A percentile compares a stretch with the other conserved stretches of the same genome.
Conservation (phyloP, 2,329 filamentous ascomycete species). For the Lachnellula occidentalis region DNA sequence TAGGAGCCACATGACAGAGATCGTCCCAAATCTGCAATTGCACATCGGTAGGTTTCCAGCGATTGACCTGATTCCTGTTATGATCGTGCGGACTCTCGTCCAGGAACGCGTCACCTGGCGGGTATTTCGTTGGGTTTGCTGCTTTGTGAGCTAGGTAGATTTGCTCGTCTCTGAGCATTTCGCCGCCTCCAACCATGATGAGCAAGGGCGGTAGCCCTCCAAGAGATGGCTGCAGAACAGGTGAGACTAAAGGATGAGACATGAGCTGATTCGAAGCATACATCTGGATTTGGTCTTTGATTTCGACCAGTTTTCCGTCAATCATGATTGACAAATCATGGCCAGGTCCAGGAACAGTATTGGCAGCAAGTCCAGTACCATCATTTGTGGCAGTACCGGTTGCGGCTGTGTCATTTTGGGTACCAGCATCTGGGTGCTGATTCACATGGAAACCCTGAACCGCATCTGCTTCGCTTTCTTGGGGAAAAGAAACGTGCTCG, state of each 20-base stretch:
- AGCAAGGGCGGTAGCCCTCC: constrained; percentile 85
- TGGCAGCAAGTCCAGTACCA: constrained; percentile 20
- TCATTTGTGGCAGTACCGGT: constrained; percentile 27
- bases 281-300: constrained; percentile 91
- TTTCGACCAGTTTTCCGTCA: constrained; percentile 62
- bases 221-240: constrained; percentile 78
- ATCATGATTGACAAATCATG: constrained; percentile 59
- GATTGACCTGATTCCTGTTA: constrained; percentile 47
- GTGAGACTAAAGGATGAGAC: constrained; percentile 83
- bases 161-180: constrained; percentile 88
- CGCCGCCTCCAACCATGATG: constrained; percentile 81
- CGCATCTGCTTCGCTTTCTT: constrained; percentile 33
- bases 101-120: constrained; percentile 59
- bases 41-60: constrained; percentile 79
- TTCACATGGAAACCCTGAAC: constrained; percentile 33
- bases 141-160: constrained; percentile 94
- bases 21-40: constrained; percentile 96
- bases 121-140: constrained; percentile 73
- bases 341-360: constrained; percentile 30
- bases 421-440: constrained; percentile 20
- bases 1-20: constrained; percentile 86
- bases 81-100: constrained; percentile 55
- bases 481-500: constrained; percentile 17
- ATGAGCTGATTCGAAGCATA: constrained; percentile 80
- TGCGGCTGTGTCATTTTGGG: constrained; percentile 31